These are phyloP conservation scores for Pouteria campechiana DNA, from an alignment of 179 eudicot genomes.

Conservation along the genomic window DNA sequence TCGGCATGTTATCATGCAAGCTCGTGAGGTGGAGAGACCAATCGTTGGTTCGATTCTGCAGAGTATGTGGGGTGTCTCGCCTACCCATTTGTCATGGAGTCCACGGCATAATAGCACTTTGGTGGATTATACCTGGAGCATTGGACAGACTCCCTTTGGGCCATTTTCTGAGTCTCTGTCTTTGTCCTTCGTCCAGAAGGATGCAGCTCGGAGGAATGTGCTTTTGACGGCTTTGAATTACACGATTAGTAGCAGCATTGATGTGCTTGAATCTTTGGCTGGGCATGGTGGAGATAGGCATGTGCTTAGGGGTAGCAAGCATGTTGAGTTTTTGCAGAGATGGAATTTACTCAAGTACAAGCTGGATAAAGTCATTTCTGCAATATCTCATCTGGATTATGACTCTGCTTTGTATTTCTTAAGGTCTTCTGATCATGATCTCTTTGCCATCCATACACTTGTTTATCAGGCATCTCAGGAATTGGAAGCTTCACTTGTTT, in stretches of 20 bases:
- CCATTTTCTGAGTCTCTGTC: slow-evolving; percentile 82
- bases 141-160: slow-evolving; percentile 96
- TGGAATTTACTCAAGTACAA: slow-evolving; percentile 83
- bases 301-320: slow-evolving; percentile 47
- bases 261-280: slow-evolving; percentile 69
- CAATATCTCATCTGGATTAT: slow-evolving; percentile 77
- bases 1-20: slow-evolving; percentile 78
- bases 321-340: slow-evolving; percentile 61
- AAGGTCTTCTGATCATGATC: slow-evolving; percentile 86
- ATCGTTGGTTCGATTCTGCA: slow-evolving; percentile 85
- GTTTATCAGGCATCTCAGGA: slow-evolving; percentile 78
- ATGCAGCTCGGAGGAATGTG: slow-evolving; percentile 87
- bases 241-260: slow-evolving; percentile 63
- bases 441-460: slow-evolving; percentile 72
- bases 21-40: slow-evolving; percentile 88
- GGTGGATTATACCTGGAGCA: slow-evolving; percentile 94
- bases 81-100: slow-evolving; percentile 90
- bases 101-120: slow-evolving; percentile 63
- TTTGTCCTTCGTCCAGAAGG: slow-evolving; percentile 87
- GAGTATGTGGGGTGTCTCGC: slow-evolving; percentile 99
- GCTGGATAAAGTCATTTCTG: slow-evolving; percentile 68
- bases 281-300: slow-evolving; percentile 74
- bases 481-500: slow-evolving; percentile 75
- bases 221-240: slow-evolving; percentile 67
- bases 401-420: slow-evolving; percentile 64